Conservation (phyloP, 139 green algal species). For the Chlorokybus atmophyticus region DNA sequence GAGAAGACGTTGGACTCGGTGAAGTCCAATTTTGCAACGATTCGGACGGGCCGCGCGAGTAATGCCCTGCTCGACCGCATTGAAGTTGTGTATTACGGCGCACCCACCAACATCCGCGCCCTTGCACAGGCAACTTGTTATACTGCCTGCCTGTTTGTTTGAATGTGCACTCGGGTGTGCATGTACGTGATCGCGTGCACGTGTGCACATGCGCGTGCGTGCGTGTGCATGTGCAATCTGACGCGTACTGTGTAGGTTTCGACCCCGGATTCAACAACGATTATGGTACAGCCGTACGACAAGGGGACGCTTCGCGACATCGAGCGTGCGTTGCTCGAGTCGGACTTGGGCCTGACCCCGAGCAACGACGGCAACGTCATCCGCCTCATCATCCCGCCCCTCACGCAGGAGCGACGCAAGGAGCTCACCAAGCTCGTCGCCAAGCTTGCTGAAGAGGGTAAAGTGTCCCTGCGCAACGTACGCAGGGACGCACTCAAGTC, state of each 20-base stretch:
- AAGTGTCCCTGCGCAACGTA: too few species aligned
- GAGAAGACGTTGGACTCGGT: conserved; percentile 24
- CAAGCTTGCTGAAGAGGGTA: conserved; percentile 88
- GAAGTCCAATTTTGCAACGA: conserved; percentile 50
- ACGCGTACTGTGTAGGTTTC: conserved; percentile 71
- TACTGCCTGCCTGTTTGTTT: neutral
- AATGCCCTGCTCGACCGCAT: conserved; percentile 79
- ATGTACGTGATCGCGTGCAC: neutral
- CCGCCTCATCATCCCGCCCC: conserved; percentile 69
- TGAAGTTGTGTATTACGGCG: conserved; percentile 24
- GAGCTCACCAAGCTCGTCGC: conserved; percentile 34
- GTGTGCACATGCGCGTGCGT: conserved; percentile 39
- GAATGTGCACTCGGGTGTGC: neutral
- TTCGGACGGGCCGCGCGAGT: conserved; percentile 82
- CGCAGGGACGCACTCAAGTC: too few species aligned
- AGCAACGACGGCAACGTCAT: conserved; percentile 90
- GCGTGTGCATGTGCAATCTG: conserved; percentile 61
- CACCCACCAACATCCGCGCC: neutral
- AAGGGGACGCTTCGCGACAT: conserved; percentile 44
- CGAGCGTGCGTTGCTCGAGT: conserved; percentile 43
- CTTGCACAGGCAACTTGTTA: neutral
- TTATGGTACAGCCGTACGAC: conserved; percentile 86
- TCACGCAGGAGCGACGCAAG: conserved; percentile 87
- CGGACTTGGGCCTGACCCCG: conserved; percentile 83
- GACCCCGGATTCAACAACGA: conserved; percentile 62